Evolutionary conservation across 768 basidiomycete species (phyloP).

Genomic region (Tricholoma matsutake): DNA sequence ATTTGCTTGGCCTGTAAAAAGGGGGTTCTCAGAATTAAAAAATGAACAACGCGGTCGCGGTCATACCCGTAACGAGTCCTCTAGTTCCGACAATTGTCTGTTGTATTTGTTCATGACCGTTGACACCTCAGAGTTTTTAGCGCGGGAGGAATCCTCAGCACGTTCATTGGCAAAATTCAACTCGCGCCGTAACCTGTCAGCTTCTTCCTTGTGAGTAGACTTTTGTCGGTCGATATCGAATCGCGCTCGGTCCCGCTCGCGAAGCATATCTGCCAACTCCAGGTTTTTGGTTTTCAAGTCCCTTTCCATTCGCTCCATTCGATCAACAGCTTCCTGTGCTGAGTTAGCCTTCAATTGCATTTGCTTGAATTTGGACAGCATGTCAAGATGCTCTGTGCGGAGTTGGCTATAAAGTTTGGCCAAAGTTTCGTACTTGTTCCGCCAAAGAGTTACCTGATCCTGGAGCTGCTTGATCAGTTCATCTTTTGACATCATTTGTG

Average conservation of each 20-base stretch:
- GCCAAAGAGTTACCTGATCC: conserved; percentile 95
- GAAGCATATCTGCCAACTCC: conserved; percentile 97
- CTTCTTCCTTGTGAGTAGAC: conserved; percentile 91
- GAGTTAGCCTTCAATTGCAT: conserved; percentile 98
- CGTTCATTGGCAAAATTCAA: conserved; percentile 94
- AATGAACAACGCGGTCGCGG: not conserved
- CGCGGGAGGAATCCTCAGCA: conserved; percentile 89
- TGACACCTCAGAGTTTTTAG: conserved; percentile 92
- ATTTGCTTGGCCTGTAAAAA: conserved; percentile 80
- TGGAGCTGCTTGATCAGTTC: conserved; percentile 94
- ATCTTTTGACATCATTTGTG: conserved; percentile 90
- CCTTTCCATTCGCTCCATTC: conserved; percentile 98
- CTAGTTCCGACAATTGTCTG: conserved; percentile 92
- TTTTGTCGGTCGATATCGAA: conserved; percentile 95
- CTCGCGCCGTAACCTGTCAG: conserved; percentile 89
- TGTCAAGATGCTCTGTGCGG: conserved; percentile 94
- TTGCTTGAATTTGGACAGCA: conserved; percentile 95
- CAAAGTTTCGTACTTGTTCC: conserved; percentile 97
- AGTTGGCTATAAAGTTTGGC: conserved; percentile 99
- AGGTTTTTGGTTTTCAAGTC: conserved; percentile 98
- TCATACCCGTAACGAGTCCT: conserved; percentile 86
- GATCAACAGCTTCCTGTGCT: conserved; percentile 95
- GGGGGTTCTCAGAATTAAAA: conserved; percentile 4
- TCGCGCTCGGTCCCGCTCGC: conserved; percentile 92
- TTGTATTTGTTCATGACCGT: conserved; percentile 89